Evolutionary conservation across 495 filamentous ascomycete genomes (phyloP).

Genomic region (Jackrogersella multiformis): DNA sequence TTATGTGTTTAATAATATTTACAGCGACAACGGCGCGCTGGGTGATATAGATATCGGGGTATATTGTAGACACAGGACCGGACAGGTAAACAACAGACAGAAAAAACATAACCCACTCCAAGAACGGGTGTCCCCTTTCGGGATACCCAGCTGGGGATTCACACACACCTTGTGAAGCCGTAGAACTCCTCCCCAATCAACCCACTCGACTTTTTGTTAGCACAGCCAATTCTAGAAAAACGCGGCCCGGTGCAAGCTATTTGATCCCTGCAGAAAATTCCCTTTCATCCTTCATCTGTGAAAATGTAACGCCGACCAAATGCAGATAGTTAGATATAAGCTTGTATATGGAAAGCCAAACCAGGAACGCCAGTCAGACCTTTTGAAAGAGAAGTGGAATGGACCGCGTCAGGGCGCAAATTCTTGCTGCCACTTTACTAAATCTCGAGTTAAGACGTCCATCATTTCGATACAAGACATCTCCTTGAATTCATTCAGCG

Average conservation of each 20-base stretch:
- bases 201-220: constrained; percentile 23
- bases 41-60: constrained; percentile 39
- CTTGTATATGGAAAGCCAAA: constrained; percentile 15
- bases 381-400: not conserved
- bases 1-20: constrained; percentile 33
- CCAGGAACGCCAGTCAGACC: constrained; percentile 20
- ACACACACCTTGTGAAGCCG: not conserved
- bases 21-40: constrained; percentile 17
- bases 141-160: not conserved
- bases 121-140: not conserved
- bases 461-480: constrained; percentile 81
- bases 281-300: not conserved
- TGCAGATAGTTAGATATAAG: constrained; percentile 8
- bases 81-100: constrained; percentile 23
- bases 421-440: constrained; percentile 81
- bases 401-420: constrained; percentile 47
- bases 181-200: constrained; percentile 1
- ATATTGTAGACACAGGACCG: constrained; percentile 41
- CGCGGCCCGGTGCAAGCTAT: not conserved
- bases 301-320: constrained; percentile 29
- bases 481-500: constrained; percentile 66
- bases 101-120: constrained; percentile 14
- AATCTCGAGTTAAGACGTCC: constrained; percentile 76
- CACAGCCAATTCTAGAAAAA: constrained; percentile 25
- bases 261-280: not conserved